Base-by-base conservation (phyloP, 345 rosid genomes). In the Eucalyptus regnans region DNA sequence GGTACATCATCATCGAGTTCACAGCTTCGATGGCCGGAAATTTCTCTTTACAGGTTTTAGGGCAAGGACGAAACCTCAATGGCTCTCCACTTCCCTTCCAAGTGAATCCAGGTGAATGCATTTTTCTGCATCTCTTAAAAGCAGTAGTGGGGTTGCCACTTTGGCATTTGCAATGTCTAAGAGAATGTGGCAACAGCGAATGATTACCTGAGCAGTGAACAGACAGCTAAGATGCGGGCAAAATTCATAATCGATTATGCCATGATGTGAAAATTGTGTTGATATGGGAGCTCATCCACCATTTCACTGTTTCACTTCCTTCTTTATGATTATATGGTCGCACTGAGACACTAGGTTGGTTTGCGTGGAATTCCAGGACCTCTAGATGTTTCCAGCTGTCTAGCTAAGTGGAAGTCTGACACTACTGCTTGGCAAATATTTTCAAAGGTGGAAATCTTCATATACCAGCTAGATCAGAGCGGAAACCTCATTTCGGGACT, bases 401-500 rank as follows among this genome's bases (percentile, higher is more conserved):
- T 88, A 46, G 96, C 95, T 23, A 90, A 90, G 83, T 95, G 97
- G 98, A 96, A 94, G 88, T 93, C 93, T 81, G 95, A 94, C 89
- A 88, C 93, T 31, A 92, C 88, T 86, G 90, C 91, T 29, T 98
- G 99, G 99, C 97, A 98, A 89, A 92, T 96, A 88, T 95, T 93
- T 91, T 97, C 99, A 81, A 94, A 92, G 94, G 94, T 98, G 96
- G 98, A 98, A 91, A 91, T 95, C 81, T 80, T 91, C 66, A 90
- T 98, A 86, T 91, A 93, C 90, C 98, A 96, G 96, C 94, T 90
- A 48, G 99, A 98, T 90, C 94, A 87, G 50, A 94, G 92, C 15
- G 94, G 95, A 89, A 98, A 98, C 92, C 95, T 94, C 43, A 94
- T 94, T 86, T 93, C 94, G 2, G 98, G 96, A 87, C 90, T 92